phyloP scores from a whole-genome alignment of 768 basidiomycete genomes.

The Mycena rebaudengoi region DNA sequence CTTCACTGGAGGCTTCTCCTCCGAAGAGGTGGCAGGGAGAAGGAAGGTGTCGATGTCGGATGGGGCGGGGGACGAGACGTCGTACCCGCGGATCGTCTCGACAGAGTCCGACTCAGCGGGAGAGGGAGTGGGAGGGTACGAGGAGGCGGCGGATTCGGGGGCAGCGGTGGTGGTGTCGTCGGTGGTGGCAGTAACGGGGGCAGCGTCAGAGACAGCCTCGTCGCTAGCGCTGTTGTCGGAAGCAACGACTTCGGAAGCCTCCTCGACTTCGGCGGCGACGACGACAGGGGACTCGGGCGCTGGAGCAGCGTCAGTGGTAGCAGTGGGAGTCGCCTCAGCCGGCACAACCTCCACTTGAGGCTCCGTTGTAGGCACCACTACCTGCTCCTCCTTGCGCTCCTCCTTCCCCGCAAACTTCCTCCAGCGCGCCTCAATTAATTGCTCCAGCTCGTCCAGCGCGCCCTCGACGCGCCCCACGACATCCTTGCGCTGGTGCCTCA shows the following conservation, averaged over 20 bases:
- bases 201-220: background rate
- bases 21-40: conserved; percentile 21
- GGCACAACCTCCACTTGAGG: background rate
- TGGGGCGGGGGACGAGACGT: conserved; percentile 1
- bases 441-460: conserved; percentile 63
- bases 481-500: conserved; percentile 61
- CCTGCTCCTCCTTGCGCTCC: conserved; percentile 21
- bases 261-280: background rate
- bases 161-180: background rate
- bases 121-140: background rate
- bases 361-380: conserved; percentile 3
- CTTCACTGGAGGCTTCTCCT: conserved; percentile 4
- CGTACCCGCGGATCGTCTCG: conserved; percentile 29
- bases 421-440: conserved; percentile 53
- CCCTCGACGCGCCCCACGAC: conserved; percentile 64
- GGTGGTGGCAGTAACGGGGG: background rate
- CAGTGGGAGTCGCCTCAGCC: background rate
- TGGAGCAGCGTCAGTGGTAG: background rate
- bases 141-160: background rate
- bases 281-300: background rate
- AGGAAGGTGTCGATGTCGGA: conserved; percentile 37
- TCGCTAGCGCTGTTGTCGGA: background rate
- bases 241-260: background rate
- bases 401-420: conserved; percentile 37
- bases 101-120: conserved; percentile 21